Evolutionary conservation across 1,139 yeast species (phyloP), one percentile per base, ranked within the genome.

Genomic region (Eremothecium sinecaudum): DNA sequence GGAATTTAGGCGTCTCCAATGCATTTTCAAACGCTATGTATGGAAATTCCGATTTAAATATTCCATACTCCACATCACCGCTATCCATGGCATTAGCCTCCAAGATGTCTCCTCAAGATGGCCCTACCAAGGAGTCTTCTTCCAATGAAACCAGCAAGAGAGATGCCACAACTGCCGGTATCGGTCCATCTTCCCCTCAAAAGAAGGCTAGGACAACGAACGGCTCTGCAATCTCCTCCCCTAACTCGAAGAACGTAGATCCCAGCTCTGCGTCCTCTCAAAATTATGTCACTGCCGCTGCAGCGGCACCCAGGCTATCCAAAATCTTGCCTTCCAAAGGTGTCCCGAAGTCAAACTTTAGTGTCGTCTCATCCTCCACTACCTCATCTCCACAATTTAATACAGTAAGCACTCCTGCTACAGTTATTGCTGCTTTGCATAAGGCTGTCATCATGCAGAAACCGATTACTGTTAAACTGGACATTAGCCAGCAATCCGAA

Each of bases 221-320:
- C 18, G 24, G 18, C 17, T 17, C 5, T 20, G 15, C 8, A 5
- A 21, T 22, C 10, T 15, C 20, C 10, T 33, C 36, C 15, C 12
- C 35, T 26, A 13, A 23, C 18, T 20, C 28, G 17, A 28, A 24
- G 18, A 24, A 32, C 16, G 8, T 9, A 7, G 15, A 28, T 7
- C 8, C 31, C 14, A 6, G 18, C 14, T 11, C 24, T 16, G 21
- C 19, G 9, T 4, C 30, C 4, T 18, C 19, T 16, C 19, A 27
- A 15, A 35, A 45, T 10, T 54, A 56, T 33, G 32, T 79, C 36
- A 78, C 86, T n/a, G 83, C 83, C 22, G 87, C 87, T 13, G 84
- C 86, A 11, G 84, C 83, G 20, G 83, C 87, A 27, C 90, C 87
- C 39, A 65, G 87, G 48, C 73, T 79, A n/a, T 78, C 83, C 13